phyloP scores from a whole-genome alignment of 495 filamentous ascomycete genomes.

The Pyrenopolyporus hunteri region DNA sequence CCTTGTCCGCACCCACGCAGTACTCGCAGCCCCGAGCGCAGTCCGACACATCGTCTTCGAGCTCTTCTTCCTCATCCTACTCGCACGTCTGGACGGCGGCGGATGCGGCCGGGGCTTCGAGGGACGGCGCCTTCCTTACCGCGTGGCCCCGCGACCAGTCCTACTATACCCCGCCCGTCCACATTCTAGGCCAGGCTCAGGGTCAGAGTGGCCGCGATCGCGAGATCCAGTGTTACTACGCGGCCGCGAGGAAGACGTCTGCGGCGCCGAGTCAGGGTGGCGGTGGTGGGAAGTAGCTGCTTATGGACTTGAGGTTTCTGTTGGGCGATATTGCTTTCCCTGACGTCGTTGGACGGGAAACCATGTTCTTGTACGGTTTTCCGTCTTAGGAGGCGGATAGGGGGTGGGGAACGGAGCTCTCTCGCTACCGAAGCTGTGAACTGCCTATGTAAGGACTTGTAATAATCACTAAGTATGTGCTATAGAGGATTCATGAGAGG shows the following conservation, averaged over 20 bases:
- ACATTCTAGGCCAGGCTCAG: constrained; percentile 1
- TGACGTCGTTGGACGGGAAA: no score
- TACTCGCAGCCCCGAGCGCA: constrained; percentile 6
- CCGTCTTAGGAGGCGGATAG: no score
- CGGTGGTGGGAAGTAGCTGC: not conserved
- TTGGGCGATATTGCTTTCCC: no score
- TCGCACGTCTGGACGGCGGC: constrained; percentile 35
- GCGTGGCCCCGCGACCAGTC: constrained; percentile 42
- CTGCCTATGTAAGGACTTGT: no score
- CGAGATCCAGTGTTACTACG: not conserved
- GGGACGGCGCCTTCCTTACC: constrained; percentile 36
- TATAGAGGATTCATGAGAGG: no score
- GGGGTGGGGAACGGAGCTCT: no score
- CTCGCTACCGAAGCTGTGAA: no score
- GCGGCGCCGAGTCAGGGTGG: not conserved
- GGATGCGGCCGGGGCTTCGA: constrained; percentile 38
- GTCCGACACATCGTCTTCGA: not conserved
- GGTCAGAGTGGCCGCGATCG: not conserved
- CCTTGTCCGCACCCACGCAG: constrained; percentile 5
- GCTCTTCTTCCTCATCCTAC: not conserved
- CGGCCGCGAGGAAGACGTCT: not conserved
- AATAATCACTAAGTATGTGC: no score
- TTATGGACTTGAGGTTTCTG: no score
- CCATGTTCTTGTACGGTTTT: no score
- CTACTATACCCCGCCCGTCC: constrained; percentile 24